Conservation (phyloP, 495 filamentous ascomycete genomes). For the Thozetella sp. region DNA sequence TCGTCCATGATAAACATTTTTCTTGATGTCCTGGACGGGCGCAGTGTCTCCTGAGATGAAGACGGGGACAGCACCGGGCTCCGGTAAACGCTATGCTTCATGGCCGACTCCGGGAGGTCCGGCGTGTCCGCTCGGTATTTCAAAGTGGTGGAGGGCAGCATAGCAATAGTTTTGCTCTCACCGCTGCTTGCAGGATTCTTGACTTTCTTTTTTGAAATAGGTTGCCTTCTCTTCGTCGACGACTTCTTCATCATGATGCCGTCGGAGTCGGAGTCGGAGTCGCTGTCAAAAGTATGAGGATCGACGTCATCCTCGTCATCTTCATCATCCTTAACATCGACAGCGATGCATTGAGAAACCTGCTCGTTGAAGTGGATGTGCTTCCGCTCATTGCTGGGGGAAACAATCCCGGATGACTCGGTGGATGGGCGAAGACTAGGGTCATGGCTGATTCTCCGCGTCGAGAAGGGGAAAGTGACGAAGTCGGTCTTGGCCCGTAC, state of each 20-base stretch:
- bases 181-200: slow-evolving; percentile 49
- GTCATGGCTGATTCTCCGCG: slow-evolving; percentile 55
- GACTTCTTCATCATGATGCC: slow-evolving; percentile 83
- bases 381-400: slow-evolving; percentile 68
- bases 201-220: slow-evolving; percentile 41
- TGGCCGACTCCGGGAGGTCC: slow-evolving; percentile 61
- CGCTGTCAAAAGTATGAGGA: slow-evolving; percentile 59
- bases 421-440: slow-evolving; percentile 56
- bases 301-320: slow-evolving; percentile 64
- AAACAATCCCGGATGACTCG: slow-evolving; percentile 64
- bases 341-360: slow-evolving; percentile 93
- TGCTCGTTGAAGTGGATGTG: slow-evolving; percentile 98
- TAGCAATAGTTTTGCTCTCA: slow-evolving; percentile 91
- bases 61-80: slow-evolving; percentile 61
- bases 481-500: slow-evolving; percentile 68
- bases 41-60: slow-evolving; percentile 75
- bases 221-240: slow-evolving; percentile 37
- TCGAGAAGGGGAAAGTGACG: slow-evolving; percentile 57
- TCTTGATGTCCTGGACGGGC: slow-evolving; percentile 68
- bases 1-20: slow-evolving; percentile 62
- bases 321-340: slow-evolving; percentile 77
- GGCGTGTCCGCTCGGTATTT: slow-evolving; percentile 86
- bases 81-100: slow-evolving; percentile 55
- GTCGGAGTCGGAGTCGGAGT: slow-evolving; percentile 77
- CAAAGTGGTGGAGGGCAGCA: slow-evolving; percentile 86